Evolutionary conservation across 495 filamentous ascomycete species (phyloP).

Genomic region (Penicillium daleae): DNA sequence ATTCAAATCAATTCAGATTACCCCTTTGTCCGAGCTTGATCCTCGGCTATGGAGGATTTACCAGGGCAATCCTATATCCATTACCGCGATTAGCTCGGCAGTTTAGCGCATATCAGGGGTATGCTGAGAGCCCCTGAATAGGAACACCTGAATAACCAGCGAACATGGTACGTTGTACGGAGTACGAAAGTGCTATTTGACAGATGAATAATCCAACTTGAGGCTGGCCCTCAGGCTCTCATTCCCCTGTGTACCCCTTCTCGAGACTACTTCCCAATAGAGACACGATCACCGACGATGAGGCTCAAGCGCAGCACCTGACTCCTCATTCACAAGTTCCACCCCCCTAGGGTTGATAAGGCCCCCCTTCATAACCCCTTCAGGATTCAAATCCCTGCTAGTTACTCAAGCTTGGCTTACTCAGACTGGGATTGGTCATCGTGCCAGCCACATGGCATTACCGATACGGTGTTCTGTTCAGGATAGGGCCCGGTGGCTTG

Average conservation of each 20-base stretch:
- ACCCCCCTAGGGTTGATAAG: conserved; percentile 1
- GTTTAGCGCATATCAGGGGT: neutral
- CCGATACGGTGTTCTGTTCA: neutral
- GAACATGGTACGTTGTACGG: too few relatives aligned
- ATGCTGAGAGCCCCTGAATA: neutral
- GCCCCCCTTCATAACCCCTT: neutral
- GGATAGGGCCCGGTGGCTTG: conserved; percentile 8
- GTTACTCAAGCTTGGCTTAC: conserved; percentile 1
- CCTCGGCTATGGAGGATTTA: neutral
- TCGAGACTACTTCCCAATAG: conserved; percentile 4
- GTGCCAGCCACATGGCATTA: conserved; percentile 12
- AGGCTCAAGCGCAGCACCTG: conserved; percentile 8
- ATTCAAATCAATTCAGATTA: neutral
- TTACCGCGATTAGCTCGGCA: neutral
- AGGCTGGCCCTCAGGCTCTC: neutral
- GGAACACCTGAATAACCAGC: neutral
- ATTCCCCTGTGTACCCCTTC: neutral
- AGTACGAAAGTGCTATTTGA: too few relatives aligned
- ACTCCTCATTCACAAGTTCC: conserved; percentile 1
- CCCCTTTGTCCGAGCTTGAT: neutral
- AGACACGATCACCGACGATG: neutral
- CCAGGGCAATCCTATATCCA: neutral
- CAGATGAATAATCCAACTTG: neutral
- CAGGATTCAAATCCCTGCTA: conserved; percentile 9
- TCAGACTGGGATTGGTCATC: neutral